Percentiles rank a stretch among this genome's conserved stretches.
phyloP scores from a whole-genome alignment of 2,329 filamentous ascomycete genomes.

The Samsoniella hepiali region DNA sequence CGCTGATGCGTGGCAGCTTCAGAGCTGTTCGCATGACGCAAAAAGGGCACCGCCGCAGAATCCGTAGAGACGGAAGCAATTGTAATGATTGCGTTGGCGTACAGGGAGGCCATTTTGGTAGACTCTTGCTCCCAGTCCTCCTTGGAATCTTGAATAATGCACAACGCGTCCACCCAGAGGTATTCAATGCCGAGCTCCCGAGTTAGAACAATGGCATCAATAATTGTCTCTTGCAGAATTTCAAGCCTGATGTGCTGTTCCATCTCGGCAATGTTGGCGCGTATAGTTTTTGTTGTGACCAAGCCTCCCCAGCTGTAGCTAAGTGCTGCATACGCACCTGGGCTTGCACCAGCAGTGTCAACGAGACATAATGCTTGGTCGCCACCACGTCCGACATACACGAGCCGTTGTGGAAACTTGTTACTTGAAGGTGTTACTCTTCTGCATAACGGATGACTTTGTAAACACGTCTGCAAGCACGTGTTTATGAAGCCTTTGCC shows the following conservation, averaged over 20 bases:
- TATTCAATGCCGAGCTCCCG: constrained; percentile 25
- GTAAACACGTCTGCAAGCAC: not conserved
- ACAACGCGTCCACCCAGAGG: constrained; percentile 34
- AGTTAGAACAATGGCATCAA: constrained; percentile 28
- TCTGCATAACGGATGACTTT: constrained; percentile 1
- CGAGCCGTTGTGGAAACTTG: not conserved
- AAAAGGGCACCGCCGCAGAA: constrained; percentile 12
- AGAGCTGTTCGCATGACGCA: constrained; percentile 3
- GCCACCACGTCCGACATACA: not conserved
- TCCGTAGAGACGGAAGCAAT: constrained; percentile 20
- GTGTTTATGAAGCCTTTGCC: constrained; percentile 3
- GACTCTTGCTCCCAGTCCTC: constrained; percentile 23
- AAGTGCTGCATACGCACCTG: not conserved
- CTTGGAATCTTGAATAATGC: constrained; percentile 29
- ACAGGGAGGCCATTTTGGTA: constrained; percentile 21
- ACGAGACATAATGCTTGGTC: not conserved
- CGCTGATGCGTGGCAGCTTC: not conserved
- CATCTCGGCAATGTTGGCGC: not conserved
- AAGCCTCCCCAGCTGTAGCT: constrained; percentile 9
- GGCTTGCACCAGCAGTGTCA: not conserved
- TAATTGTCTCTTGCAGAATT: constrained; percentile 24
- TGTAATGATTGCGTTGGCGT: constrained; percentile 21
- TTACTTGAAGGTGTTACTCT: not conserved
- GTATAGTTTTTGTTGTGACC: not conserved
- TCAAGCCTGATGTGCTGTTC: not conserved